Evolutionary conservation across 2,329 filamentous ascomycete genomes (phyloP), one percentile per base, ranked within the genome.

Genomic region (Volutella citrinella): DNA sequence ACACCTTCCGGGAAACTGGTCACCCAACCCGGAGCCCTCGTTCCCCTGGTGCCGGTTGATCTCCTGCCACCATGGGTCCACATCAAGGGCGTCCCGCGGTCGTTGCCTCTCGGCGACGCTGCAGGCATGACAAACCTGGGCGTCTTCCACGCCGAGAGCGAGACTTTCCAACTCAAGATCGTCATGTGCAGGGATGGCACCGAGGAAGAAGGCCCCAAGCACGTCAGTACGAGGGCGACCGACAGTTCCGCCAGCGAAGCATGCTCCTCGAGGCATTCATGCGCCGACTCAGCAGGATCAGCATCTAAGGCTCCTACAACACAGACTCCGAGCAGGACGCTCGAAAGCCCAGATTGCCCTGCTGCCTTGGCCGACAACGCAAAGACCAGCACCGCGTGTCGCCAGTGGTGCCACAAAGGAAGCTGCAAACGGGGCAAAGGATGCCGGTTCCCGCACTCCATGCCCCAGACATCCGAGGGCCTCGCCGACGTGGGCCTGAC

Each of bases 11-110:
- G 52, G 19, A 40, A 45, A 27, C 30, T 55, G 11, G 21, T 54
- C 18, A 32, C 36, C 14, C 43, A 46, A 3, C 59, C 56, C 0
- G 61, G 59, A 4, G 51, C 55, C 7, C 61, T 72, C 5, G 71
- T 78, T 2, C 75, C 74, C 7, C 63, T 78, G n/a, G 61, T 78
- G n/a, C 64, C 74, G 1, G 52, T 68, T 10, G 74, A 78, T 48
- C 61, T 76, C 40, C 63, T 78, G 0, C 73, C 73, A 0, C 50
- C 56, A 3, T 68, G 68, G 59, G 42, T 75, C 5, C 55, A 66
- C 6, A 49, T 73, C 10, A 37, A 59, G 20, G 68, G 64, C 16
- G 56, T 71, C 4, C 69, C 72, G 4, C 66, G 69, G 6, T 45
- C 60, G 32, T 54, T 74, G 10, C 46, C 43, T 4, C 41, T 56